Evolutionary conservation across 1,139 yeast genomes (phyloP).

Genomic region (Dujonia santamariae): DNA sequence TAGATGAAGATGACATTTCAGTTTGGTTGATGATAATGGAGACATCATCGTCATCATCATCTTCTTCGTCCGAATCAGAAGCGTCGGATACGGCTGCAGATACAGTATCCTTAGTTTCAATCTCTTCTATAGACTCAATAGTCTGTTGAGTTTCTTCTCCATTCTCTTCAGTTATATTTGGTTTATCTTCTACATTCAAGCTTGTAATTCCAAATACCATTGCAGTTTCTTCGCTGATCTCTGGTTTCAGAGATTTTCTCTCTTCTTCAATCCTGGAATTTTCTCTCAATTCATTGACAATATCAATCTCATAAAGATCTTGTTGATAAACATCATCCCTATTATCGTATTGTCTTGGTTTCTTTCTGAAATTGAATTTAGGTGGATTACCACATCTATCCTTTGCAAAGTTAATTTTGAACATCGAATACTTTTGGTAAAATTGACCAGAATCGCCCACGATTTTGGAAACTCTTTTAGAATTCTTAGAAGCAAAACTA

Average conservation of each 20-base stretch:
- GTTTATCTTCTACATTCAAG: conserved; percentile 8
- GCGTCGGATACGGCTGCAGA: too few relatives aligned
- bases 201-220: conserved; percentile 46
- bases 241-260: conserved; percentile 21
- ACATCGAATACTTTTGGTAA: conserved; percentile 35
- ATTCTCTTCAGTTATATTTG: conserved; percentile 11
- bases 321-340: conserved; percentile 2
- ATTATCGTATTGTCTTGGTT: conserved; percentile 11
- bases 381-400: conserved; percentile 50
- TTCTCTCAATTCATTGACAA: conserved; percentile 9
- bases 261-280: conserved; percentile 9
- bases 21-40: conserved; percentile 44
- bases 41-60: conserved; percentile 41
- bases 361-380: conserved; percentile 40
- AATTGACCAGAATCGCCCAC: conserved; percentile 26
- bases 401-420: conserved; percentile 45
- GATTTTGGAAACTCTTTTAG: conserved; percentile 17
- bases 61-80: conserved; percentile 23
- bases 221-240: conserved; percentile 37
- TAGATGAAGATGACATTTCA: conserved; percentile 17
- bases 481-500: conserved; percentile 24
- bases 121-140: neutral
- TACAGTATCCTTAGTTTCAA: conserved; percentile 1
- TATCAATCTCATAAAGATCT: conserved; percentile 8
- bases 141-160: conserved; percentile 11